Evolutionary conservation across 2,329 filamentous ascomycete species (phyloP).

Genomic region (Trichoderma koningiopsis): DNA sequence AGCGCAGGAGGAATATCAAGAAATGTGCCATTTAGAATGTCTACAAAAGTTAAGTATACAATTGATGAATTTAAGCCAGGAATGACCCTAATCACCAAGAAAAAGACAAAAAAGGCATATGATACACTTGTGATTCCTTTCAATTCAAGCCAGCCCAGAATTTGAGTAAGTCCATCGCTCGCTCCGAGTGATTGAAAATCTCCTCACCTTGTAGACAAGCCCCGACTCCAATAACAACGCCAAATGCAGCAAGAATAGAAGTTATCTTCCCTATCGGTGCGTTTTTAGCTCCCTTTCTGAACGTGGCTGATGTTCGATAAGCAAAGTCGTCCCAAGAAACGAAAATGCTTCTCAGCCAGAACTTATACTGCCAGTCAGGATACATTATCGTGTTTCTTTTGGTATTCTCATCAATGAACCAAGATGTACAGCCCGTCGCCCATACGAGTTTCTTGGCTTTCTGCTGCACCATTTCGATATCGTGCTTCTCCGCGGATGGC

Average conservation of each 20-base stretch:
- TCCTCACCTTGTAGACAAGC: background rate
- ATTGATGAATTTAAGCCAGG: too few species aligned
- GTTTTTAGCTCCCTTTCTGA: background rate
- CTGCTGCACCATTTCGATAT: conserved; percentile 42
- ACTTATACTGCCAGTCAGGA: conserved; percentile 53
- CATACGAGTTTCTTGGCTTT: conserved; percentile 50
- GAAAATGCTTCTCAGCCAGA: conserved; percentile 52
- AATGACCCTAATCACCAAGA: too few species aligned
- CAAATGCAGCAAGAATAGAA: background rate
- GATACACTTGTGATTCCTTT: background rate
- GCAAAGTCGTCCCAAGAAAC: conserved; percentile 43
- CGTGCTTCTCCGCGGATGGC: conserved; percentile 33
- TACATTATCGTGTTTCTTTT: conserved; percentile 55
- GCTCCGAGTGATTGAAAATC: background rate
- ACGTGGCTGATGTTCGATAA: background rate
- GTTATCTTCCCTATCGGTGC: background rate
- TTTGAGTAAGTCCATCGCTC: background rate
- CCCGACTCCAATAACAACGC: background rate
- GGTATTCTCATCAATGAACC: conserved; percentile 51
- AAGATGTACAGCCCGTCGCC: conserved; percentile 53
- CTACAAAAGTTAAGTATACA: too few species aligned
- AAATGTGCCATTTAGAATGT: too few species aligned
- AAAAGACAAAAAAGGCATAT: too few species aligned
- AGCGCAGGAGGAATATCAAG: too few species aligned
- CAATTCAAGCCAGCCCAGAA: background rate